Evolutionary conservation across 345 rosid genomes (phyloP), one percentile per base, ranked within the genome.

Genomic region (Hypericum perforatum): DNA sequence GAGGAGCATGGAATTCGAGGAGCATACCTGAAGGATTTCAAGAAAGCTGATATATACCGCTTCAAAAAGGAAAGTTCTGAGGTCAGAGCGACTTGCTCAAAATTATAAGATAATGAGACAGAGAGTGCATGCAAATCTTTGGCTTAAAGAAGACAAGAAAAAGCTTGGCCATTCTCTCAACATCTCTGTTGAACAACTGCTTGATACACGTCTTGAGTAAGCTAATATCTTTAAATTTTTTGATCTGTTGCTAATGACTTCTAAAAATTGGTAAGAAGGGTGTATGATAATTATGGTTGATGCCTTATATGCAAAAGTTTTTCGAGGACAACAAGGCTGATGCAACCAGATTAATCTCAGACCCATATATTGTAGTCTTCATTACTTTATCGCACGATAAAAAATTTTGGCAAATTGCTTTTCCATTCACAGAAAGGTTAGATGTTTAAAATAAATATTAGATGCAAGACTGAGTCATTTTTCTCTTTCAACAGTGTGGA

Each of bases 71-170:
- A 88, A 71, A 76, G 83, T 62, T 95, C 94, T 0, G 97, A 80
- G 67, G 81, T 78, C 0, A 57, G 87, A 82, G 72, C 81, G 63
- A 69, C 83, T 88, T 65, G 91, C 98, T 7, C 88, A 85, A 63
- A 95, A 92, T 67, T 92, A 74, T 53, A 83, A 91, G 78, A 76
- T 92, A 37, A 83, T 92, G 97, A 81, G 96, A 64, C 98, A 92
- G 75, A 78, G 96, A 62, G 96, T 92, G 56, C 94, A 88, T 53
- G 95, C 97, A 6, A 88, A 88, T 67, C 89, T 92, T 65, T 92
- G 94, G 90, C 74, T 88, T 58, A 92, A 92, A 62, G 82, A 92
- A 63, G 72, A 77, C 49, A 95, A 92, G 85, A 85, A 75, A 61
- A 92, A 77, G 65, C 85, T 70, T 48, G 97, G 89, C 44, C 94